Evolutionary conservation across 495 filamentous ascomycete species (phyloP), one percentile per base, ranked within the genome.

Genomic region (Aspergillus funiculosus): DNA sequence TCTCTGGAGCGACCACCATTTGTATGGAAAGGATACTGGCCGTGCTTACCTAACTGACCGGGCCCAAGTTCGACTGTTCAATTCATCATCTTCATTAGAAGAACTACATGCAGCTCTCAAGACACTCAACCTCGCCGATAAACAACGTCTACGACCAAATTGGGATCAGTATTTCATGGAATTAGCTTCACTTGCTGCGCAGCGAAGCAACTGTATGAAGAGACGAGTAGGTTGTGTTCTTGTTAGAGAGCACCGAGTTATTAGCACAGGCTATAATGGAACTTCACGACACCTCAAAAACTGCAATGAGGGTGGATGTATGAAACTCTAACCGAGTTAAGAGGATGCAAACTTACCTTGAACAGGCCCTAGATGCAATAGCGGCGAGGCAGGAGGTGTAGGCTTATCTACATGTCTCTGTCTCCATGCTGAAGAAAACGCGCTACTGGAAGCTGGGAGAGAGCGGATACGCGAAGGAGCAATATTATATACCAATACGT

Each of bases 91-190:
- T 22, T 80, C 82, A 19, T 63, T 95, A 3, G 59, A 78, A 19
- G 75, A 78, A 59, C 72, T 98, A 2, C 78, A 87, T 58, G 61
- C 67, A 9, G 77, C 85, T 4, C 76, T 98, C 6, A 66, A 75
- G 35, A 63, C 70, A 14, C 76, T 95, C 5, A 75, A 92, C 54
- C 73, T 97, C 24, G 73, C 85, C 8, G 79, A 92, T 61, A 78
- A 84, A 24, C 73, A 86, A 54, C 83, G 92, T 3, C 68, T 97
- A 20, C 79, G 92, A 1, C 92, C 92, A n/a, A 85, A 76, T 46
- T 98, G 92, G 92, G 92, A 98, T 63, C 78, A 87, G 52, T 98
- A 98, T 68, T 98, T 98, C 63, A 98, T 98, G 92, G 75, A 86
- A 43, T 73, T 98, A 5, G 89, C 91, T 6, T 91, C 87, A 11